Base-by-base conservation (phyloP, 805 yeast species). In the Zygoascus flipseniorum region DNA sequence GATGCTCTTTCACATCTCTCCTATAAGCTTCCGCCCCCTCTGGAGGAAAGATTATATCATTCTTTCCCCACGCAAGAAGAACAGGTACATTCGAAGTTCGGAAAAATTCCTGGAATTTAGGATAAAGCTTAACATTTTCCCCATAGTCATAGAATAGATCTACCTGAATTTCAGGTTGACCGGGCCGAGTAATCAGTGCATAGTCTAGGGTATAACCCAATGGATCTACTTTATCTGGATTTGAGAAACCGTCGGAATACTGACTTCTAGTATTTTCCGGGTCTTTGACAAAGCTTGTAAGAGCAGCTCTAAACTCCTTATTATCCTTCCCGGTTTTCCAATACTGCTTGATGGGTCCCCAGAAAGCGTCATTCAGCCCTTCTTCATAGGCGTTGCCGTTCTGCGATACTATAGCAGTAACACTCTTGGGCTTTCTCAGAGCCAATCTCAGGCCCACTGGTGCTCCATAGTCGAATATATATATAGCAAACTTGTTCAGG, bases 341-440 rank as follows among this genome's bases (percentile, higher is more conserved):
- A 50, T 58, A 66, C 32, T 58, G 55, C 48, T 57, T 57, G 16
- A 74, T 45, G 6, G 74, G 72, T 6, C 54, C 68, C 78, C 77
- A 74, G 54, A 72, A 72, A 13, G 56, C 65, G 18, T 43, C 43
- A 39, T 62, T 70, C n/a, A 74, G 52, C 9, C 77, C 78, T 50
- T 71, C 76, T 8, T 60, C 71, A 53, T 74, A 74, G 19, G 76
- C 76, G 60, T 73, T 75, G 9, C 77, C 77, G 54, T 73, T 74
- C 61, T 74, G 78, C 10, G 68, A 45, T 50, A 75, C 60, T 41
- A 74, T 56, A 5, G 67, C 74, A 5, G 59, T 49, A 16, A 73
- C 62, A 8, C 56, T 52, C 4, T 59, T 54, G 1, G 76, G 74
- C 6, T 61, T 51, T 31, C 59, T 64, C 52, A 72, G 56, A 5